Evolutionary conservation across 495 filamentous ascomycete species (phyloP), one percentile per base, ranked within the genome.

Genomic region (Baudoinia panamericana): DNA sequence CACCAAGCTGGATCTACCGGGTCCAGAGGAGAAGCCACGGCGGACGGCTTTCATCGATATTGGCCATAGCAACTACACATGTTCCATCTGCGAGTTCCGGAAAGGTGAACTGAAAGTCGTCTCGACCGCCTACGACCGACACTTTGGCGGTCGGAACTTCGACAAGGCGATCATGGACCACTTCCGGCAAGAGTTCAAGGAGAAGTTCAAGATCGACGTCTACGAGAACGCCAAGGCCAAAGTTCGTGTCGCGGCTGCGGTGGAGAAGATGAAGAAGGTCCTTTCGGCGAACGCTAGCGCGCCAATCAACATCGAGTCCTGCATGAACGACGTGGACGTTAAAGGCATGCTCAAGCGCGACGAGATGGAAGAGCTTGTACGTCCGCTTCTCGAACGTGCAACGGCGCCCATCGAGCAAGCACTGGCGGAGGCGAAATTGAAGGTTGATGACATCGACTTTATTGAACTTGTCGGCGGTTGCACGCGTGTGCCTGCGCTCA

Each of bases 181-280:
- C 64, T 84, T 99, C 57, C 83, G 81, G 39, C 76, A 80, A 54
- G 92, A 96, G 61, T 96, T 95, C 58, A 62, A 62, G 48, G 55
- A 61, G 36, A 64, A 61, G 37, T 57, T 40, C 58, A 64, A 64
- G 54, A 60, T 64, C 39, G 59, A 64, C 44, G 85, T 99, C 68
- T 70, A 77, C 52, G 75, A 73, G 44, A 84, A 96, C 67, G 68
- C 75, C 45, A 94, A 95, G 71, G 90, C 86, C 39, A 72, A 78
- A 62, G 71, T 84, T 43, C 83, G 90, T 56, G 82, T 93, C 53
- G 66, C 80, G 11, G 77, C 84, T 39, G 87, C 81, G 32, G 82
- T 84, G 35, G 90, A 99, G 72, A 96, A 94, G 74, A 59, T 93
- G 56, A 99, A 99, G 84, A 96, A 96, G 75, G 79, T 99, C 39